Base-by-base conservation (phyloP, 2,329 filamentous ascomycete species). In the Fusarium algeriense region DNA sequence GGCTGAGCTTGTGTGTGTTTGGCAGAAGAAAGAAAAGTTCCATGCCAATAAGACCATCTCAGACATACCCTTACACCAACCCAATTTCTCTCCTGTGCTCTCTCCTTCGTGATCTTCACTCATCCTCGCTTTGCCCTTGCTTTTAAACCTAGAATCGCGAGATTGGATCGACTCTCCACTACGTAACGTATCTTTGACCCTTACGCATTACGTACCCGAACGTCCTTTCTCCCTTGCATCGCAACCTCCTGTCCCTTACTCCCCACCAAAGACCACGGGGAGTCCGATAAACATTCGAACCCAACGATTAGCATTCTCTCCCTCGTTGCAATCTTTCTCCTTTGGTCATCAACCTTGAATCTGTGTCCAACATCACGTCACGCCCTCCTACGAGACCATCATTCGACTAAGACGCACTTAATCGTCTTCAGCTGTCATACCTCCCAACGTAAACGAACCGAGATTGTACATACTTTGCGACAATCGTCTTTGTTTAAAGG, bases 401-500 rank as follows among this genome's bases (percentile, higher is more conserved):
- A n/a, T 20, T 43, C 32, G 34, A 46, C 38, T 26, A 38, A 52
- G 19, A 37, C 37, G 28, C 34, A 17, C 30, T 43, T 14, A 13
- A 32, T 35, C 56, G 45, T 57, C 64, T n/a, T 53, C 41, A 26
- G 35, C 15, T 57, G 32, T n/a, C 14, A 28, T 19, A 26, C 49
- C n/a, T n/a, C 13, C 28, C 26, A 11, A 60, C 40, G 35, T 20
- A 35, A 62, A 55, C 63, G 34, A 56, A 55, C 28, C 44, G 20
- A 50, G 14, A 44, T n/a, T 50, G 55, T 63, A 48, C 59, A 64
- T 46, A 66, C 35, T 63, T 60, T 52, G 49, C 55, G 49, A 69
- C 19, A 37, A 41, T 52, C 40, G 38, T 38, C 37, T 65, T 52
- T 61, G 49, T 43, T 44, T 28, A 41, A 32, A 61, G 32, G 23